Conservation (phyloP, 768 basidiomycete genomes). For the Scleroderma bovista region DNA sequence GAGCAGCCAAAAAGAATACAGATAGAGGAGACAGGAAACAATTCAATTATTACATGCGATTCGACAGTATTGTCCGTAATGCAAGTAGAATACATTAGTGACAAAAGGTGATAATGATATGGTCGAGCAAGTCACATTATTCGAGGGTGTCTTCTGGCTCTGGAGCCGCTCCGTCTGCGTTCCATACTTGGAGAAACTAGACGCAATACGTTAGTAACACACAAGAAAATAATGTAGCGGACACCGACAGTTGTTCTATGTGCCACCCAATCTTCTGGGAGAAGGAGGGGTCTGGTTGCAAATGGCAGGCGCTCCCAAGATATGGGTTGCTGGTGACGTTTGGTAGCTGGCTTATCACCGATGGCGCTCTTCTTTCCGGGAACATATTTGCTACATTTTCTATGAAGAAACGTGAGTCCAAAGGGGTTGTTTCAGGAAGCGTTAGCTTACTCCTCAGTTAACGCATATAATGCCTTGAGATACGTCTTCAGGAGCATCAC, state of each 20-base stretch:
- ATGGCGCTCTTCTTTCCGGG: conserved; percentile 84
- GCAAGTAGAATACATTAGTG: conserved; percentile 25
- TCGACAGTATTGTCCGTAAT: too few species aligned
- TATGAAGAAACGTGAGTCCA: conserved; percentile 25
- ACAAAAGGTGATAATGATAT: conserved; percentile 24
- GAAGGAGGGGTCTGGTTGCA: conserved; percentile 53
- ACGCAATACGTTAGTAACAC: conserved; percentile 1
- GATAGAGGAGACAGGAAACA: too few species aligned
- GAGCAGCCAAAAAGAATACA: too few species aligned
- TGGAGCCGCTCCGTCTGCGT: conserved; percentile 67
- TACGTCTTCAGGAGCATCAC: conserved; percentile 85
- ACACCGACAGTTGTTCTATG: conserved; percentile 65
- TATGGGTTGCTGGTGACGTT: conserved; percentile 56
- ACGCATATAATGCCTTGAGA: conserved; percentile 74
- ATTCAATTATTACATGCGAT: too few species aligned
- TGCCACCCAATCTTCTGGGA: conserved; percentile 50
- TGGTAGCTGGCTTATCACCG: conserved; percentile 76
- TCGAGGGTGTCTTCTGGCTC: conserved; percentile 52
- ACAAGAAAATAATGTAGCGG: conserved; percentile 6
- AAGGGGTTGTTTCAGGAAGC: neutral
- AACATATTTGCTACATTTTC: conserved; percentile 88
- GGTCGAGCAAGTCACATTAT: conserved; percentile 13
- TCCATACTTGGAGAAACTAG: conserved; percentile 77
- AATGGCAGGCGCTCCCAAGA: conserved; percentile 73
- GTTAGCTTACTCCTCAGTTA: conserved; percentile 82